phyloP scores from a whole-genome alignment of 306 rosid species.

The Argentina anserina region DNA sequence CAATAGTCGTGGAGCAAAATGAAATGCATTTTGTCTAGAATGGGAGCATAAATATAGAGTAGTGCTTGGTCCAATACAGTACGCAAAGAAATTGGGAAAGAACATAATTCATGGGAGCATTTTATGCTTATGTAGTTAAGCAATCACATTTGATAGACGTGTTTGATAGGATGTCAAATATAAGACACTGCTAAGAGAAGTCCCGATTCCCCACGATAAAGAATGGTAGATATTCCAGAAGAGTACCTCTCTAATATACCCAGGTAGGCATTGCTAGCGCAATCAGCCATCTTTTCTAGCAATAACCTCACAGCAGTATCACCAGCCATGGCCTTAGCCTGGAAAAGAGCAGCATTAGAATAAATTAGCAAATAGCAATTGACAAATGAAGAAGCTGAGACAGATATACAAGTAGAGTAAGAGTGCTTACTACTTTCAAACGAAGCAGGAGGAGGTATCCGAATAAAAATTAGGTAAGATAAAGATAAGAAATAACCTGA shows the following conservation, averaged over 20 bases:
- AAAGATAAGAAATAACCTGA: slow-evolving; percentile 52
- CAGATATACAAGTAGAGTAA: neutral
- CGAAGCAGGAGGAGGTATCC: slow-evolving; percentile 9
- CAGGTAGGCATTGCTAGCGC: slow-evolving; percentile 92
- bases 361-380: neutral
- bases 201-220: slow-evolving; percentile 2
- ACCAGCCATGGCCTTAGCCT: slow-evolving; percentile 99
- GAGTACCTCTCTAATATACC: slow-evolving; percentile 84
- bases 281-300: slow-evolving; percentile 88
- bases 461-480: neutral
- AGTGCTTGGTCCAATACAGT: neutral
- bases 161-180: neutral
- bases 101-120: neutral
- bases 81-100: neutral
- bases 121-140: neutral
- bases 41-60: neutral
- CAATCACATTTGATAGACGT: neutral
- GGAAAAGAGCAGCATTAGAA: slow-evolving; percentile 11
- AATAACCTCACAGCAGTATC: slow-evolving; percentile 82
- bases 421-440: neutral
- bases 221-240: neutral
- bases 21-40: neutral
- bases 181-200: neutral
- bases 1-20: neutral
- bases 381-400: neutral